phyloP scores from a whole-genome alignment of 1,139 yeast species.

The Yamadazyma membranifaciens region DNA sequence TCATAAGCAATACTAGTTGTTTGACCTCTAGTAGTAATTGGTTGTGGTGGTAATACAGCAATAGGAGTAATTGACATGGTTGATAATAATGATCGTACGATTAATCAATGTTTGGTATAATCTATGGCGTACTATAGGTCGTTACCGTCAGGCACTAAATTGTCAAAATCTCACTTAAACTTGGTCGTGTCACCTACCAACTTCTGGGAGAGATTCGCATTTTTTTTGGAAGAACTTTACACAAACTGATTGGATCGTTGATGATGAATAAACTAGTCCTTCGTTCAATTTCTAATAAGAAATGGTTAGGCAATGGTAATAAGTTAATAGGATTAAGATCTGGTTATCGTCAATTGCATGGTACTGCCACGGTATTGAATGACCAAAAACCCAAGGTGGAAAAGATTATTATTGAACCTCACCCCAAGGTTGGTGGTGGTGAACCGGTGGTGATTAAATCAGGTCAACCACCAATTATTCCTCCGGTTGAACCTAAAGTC shows the following conservation, averaged over 20 bases:
- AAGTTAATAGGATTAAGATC: neutral
- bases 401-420: neutral
- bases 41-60: slow-evolving; percentile 58
- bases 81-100: too few relatives aligned
- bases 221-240: slow-evolving; percentile 1
- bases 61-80: slow-evolving; percentile 17
- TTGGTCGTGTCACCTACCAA: neutral
- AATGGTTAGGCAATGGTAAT: neutral
- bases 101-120: too few relatives aligned
- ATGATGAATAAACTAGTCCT: slow-evolving; percentile 5
- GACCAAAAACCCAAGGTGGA: neutral
- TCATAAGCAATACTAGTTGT: slow-evolving; percentile 77
- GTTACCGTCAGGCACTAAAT: neutral
- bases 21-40: slow-evolving; percentile 69
- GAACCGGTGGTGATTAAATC: too few relatives aligned
- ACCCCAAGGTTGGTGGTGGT: too few relatives aligned
- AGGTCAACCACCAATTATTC: too few relatives aligned
- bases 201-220: neutral
- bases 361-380: neutral
- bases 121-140: too few relatives aligned
- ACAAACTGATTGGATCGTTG: slow-evolving; percentile 3
- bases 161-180: neutral
- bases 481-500: too few relatives aligned
- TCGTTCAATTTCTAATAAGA: slow-evolving; percentile 4
- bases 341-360: slow-evolving; percentile 1